Base-by-base conservation (phyloP, 1,284 basidiomycete species). In the Apiotrichum akiyoshidainum region DNA sequence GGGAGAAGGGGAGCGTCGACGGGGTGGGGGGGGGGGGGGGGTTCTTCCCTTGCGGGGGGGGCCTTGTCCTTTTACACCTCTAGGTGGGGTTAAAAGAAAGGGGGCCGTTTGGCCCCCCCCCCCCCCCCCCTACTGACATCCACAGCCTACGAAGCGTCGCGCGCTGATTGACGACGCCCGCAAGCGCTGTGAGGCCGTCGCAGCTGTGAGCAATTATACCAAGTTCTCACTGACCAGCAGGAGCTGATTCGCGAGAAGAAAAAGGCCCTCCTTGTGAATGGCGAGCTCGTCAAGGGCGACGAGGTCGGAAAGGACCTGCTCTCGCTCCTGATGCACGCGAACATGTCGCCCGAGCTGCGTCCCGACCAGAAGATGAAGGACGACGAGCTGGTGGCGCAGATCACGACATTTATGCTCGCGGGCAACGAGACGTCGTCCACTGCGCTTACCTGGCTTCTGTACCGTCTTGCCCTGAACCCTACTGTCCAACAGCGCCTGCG, bases 401-500 rank as follows among this genome's bases (percentile, higher is more conserved):
- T 91, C 61, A 85, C 86, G 10, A 90, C 87, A 0, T 88, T 91
- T 71, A 73, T 77, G 65, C 66, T 76, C 2, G 75, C 77, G 1
- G 90, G 90, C 0, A 87, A 90, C 72, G 90, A 92, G 71, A 92
- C 90, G 0, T 87, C 85, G 0, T 84, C 84, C 0, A 86, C 84
- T 0, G 84, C 87, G 1, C 78, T 88, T 1, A 84, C 87, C 3
- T 92, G 89, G 89, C 84, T 83, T 55, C 78, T 90, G 2, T 87
- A 86, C 72, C 82, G 83, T 19, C 83, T 91, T n/a, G 80, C 86
- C 0, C 79, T 78, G 33, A 69, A 84, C 54, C 83, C 80, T 0
- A 76, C 77, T 0, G 75, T 81, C 8, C 90, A 91, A 71, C 64
- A 71, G 19, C 76, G 76, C 31, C 80, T 92, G 1, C 82, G 87